Conservation (phyloP, 2,329 filamentous ascomycete genomes). For the Talaromyces sp. region DNA sequence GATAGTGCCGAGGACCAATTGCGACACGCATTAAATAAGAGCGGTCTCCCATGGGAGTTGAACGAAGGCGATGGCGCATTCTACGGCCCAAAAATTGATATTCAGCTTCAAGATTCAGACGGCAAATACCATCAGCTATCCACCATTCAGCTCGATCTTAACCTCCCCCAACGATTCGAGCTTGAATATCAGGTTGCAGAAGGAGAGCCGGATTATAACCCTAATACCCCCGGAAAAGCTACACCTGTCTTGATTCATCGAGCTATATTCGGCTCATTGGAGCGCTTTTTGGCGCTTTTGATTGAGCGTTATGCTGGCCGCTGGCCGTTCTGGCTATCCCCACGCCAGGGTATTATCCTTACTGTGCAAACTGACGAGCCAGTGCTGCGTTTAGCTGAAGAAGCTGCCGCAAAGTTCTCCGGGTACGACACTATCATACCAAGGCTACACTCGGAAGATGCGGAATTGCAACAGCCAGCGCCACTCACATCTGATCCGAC, state of each 20-base stretch:
- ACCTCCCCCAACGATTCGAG: slow-evolving; percentile 78
- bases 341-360: slow-evolving; percentile 71
- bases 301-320: slow-evolving; percentile 78
- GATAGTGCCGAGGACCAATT: slow-evolving; percentile 66
- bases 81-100: slow-evolving; percentile 89
- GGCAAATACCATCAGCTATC: slow-evolving; percentile 87
- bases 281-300: slow-evolving; percentile 78
- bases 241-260: slow-evolving; percentile 79
- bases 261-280: slow-evolving; percentile 79
- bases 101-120: slow-evolving; percentile 74
- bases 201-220: slow-evolving; percentile 42
- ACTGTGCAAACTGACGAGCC: slow-evolving; percentile 62
- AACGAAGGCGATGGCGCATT: slow-evolving; percentile 85
- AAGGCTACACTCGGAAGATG: slow-evolving; percentile 21
- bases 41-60: slow-evolving; percentile 67
- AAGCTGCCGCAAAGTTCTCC: slow-evolving; percentile 54
- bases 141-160: slow-evolving; percentile 86
- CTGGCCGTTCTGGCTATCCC: slow-evolving; percentile 88
- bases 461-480: slow-evolving; percentile 30
- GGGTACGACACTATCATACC: slow-evolving; percentile 35
- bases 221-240: slow-evolving; percentile 55
- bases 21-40: slow-evolving; percentile 60
- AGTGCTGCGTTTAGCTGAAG: slow-evolving; percentile 48
- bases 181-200: slow-evolving; percentile 65
- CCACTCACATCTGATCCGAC: slow-evolving; percentile 56